Percentiles rank a stretch among this genome's conserved stretches.
These are phyloP conservation scores for Arthrinium puccinioides DNA, from an alignment of 2,329 filamentous ascomycete species.

Conservation along the genomic window DNA sequence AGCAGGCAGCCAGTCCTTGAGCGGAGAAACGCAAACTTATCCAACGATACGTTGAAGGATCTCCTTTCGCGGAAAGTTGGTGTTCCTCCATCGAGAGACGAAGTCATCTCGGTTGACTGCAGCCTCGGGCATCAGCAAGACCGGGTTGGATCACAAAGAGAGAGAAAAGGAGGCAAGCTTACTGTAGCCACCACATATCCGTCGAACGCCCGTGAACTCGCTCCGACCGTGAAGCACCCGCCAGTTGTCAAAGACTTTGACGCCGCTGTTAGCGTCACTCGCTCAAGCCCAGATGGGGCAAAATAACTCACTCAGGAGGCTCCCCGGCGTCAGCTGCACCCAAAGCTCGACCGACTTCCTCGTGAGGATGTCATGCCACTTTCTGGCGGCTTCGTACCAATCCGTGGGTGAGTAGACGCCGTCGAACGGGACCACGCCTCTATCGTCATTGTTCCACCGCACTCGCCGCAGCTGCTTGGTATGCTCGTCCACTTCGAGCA, in stretches of 20 bases:
- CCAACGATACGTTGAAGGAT: slow-evolving; percentile 29
- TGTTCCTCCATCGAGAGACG: slow-evolving; percentile 66
- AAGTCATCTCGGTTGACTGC: slow-evolving; percentile 76
- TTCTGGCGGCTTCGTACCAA: slow-evolving; percentile 78
- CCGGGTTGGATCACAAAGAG: not conserved
- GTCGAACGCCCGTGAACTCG: slow-evolving; percentile 73
- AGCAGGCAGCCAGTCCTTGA: too few species aligned
- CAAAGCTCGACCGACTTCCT: slow-evolving; percentile 63
- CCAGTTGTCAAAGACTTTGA: slow-evolving; percentile 89
- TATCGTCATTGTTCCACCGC: slow-evolving; percentile 90
- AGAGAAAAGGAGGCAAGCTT: slow-evolving; percentile 29
- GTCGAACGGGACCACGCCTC: slow-evolving; percentile 59
- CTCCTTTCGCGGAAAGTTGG: slow-evolving; percentile 49
- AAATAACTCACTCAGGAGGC: slow-evolving; percentile 61
- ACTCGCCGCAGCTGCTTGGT: slow-evolving; percentile 45
- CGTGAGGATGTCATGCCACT: slow-evolving; percentile 65
- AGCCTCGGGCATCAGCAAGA: slow-evolving; percentile 6
- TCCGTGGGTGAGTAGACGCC: slow-evolving; percentile 36
- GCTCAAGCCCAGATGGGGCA: too few species aligned
- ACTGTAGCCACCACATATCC: slow-evolving; percentile 91
- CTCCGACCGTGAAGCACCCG: slow-evolving; percentile 82
- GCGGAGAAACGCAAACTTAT: too few species aligned
- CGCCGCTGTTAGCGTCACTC: not conserved
- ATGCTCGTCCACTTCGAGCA: slow-evolving; percentile 53
- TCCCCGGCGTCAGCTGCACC: slow-evolving; percentile 75